phyloP scores from a whole-genome alignment of 1,284 basidiomycete species.

The Cerrena zonata region DNA sequence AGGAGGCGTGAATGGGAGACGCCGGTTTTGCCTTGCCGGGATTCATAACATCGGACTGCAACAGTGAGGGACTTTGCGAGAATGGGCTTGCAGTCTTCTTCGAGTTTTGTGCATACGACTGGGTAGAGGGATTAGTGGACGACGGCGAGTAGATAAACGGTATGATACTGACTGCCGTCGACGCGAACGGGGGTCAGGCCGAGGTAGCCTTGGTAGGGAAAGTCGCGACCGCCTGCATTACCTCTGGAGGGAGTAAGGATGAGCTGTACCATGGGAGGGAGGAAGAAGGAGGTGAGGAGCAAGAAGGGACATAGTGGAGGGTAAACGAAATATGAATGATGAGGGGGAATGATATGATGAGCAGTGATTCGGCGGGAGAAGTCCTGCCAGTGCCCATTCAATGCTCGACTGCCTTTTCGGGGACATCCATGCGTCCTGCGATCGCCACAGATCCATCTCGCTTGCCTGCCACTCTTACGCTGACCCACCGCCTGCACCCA shows the following conservation, averaged over 20 bases:
- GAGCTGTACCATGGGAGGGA: constrained; percentile 54
- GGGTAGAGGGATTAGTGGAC: constrained; percentile 10
- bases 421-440: no score
- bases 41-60: constrained; percentile 74
- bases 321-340: constrained; percentile 4
- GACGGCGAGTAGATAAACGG: constrained; percentile 11
- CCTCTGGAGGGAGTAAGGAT: constrained; percentile 54
- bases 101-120: constrained; percentile 66
- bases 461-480: no score
- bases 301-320: background rate
- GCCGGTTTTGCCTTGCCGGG: constrained; percentile 55
- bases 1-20: constrained; percentile 54
- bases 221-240: constrained; percentile 63
- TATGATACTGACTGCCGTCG: constrained; percentile 63
- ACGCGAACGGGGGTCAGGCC: constrained; percentile 74
- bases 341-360: constrained; percentile 10
- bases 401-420: no score
- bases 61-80: constrained; percentile 58
- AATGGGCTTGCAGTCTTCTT: constrained; percentile 63
- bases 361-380: constrained; percentile 2
- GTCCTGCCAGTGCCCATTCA: no score
- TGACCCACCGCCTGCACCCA: no score
- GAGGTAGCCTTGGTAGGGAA: constrained; percentile 71
- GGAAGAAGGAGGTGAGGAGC: constrained; percentile 10
- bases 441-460: no score